A percentile compares a stretch with the other conserved stretches of the same genome.
These are phyloP conservation scores for Ganoderma meredithae DNA, from an alignment of 1,284 basidiomycete species.

Conservation along the genomic window DNA sequence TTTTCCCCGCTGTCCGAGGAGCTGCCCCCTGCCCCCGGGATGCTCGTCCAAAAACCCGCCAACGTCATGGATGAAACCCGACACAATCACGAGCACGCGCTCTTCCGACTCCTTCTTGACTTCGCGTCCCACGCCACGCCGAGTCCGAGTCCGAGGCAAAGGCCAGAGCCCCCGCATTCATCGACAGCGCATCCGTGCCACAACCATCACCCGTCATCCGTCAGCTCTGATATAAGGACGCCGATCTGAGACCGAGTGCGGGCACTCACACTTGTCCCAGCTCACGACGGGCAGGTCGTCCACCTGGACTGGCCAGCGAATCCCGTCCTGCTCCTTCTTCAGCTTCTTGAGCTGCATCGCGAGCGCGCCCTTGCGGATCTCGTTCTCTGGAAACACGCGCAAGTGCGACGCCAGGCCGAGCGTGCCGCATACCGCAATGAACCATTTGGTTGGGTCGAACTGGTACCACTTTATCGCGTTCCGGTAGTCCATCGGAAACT, in stretches of 20 bases:
- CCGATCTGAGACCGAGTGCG: neutral
- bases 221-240: neutral
- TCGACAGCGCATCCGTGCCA: neutral
- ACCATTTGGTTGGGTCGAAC: constrained; percentile 82
- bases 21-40: constrained; percentile 77
- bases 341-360: constrained; percentile 86
- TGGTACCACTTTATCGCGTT: constrained; percentile 78
- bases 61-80: constrained; percentile 90
- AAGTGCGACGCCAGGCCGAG: constrained; percentile 83
- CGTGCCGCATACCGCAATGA: constrained; percentile 72
- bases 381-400: constrained; percentile 86
- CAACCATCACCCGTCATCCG: neutral
- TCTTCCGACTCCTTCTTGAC: constrained; percentile 74
- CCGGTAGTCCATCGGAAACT: constrained; percentile 88
- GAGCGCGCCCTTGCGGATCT: constrained; percentile 83
- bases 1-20: constrained; percentile 73
- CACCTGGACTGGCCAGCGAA: constrained; percentile 73
- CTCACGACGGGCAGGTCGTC: constrained; percentile 76
- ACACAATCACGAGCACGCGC: constrained; percentile 74
- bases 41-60: constrained; percentile 81
- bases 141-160: neutral
- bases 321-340: constrained; percentile 66
- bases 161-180: neutral
- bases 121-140: constrained; percentile 37
- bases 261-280: constrained; percentile 79